Evolutionary conservation across 257 asterid genomes (phyloP).

Genomic region (Solanum rostratum): DNA sequence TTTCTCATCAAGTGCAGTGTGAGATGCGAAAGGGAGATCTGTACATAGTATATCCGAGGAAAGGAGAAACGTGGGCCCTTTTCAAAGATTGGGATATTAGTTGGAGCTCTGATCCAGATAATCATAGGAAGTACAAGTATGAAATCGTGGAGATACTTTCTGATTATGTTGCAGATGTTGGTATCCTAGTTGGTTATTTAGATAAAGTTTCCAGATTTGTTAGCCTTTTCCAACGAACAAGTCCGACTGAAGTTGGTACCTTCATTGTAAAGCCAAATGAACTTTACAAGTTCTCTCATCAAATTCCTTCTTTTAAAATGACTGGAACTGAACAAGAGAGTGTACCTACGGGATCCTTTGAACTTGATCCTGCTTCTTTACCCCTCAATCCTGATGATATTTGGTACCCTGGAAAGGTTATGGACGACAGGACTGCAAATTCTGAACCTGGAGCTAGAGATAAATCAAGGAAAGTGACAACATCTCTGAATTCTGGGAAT

Average conservation of each 20-base stretch:
- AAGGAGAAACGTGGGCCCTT: slow-evolving; percentile 78
- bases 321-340: slow-evolving; percentile 47
- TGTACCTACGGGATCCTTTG: slow-evolving; percentile 62
- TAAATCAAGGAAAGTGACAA: neutral
- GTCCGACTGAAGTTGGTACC: neutral
- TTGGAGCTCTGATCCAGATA: slow-evolving; percentile 40
- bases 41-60: slow-evolving; percentile 34
- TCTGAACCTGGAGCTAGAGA: neutral
- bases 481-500: slow-evolving; percentile 9
- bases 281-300: slow-evolving; percentile 51
- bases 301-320: slow-evolving; percentile 39
- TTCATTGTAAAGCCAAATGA: slow-evolving; percentile 29
- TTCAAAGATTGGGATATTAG: slow-evolving; percentile 46
- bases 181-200: slow-evolving; percentile 38
- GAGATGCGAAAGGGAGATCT: slow-evolving; percentile 28
- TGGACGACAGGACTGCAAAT: neutral
- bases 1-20: slow-evolving; percentile 40
- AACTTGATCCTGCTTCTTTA: slow-evolving; percentile 72
- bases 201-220: slow-evolving; percentile 48
- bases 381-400: slow-evolving; percentile 39
- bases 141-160: slow-evolving; percentile 64
- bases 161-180: slow-evolving; percentile 24
- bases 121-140: slow-evolving; percentile 25
- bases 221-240: slow-evolving; percentile 42
- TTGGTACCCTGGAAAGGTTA: slow-evolving; percentile 26